Conservation (phyloP, 257 asterid genomes). For the Phtheirospermum japonicum region DNA sequence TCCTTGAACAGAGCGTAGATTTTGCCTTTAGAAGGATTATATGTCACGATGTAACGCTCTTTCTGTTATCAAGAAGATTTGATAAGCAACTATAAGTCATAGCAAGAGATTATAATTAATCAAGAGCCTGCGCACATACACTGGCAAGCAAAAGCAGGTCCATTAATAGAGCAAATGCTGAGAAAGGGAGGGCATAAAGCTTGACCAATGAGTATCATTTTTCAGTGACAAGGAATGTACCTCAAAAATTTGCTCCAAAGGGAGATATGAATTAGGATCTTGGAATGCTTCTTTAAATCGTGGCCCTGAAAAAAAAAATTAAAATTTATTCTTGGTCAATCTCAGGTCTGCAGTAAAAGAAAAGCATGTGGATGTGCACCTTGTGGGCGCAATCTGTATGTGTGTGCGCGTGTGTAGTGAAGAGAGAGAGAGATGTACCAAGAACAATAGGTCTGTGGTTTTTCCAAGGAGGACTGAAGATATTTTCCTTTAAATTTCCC, state of each 20-base stretch:
- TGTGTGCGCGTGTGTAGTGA: constrained; percentile 7
- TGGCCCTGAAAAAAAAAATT: constrained; percentile 55
- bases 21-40: constrained; percentile 79
- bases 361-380: constrained; percentile 11
- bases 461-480: constrained; percentile 80
- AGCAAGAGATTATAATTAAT: constrained; percentile 12
- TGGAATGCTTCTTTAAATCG: constrained; percentile 95
- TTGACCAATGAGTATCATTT: too few species aligned
- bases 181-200: too few species aligned
- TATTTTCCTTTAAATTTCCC: constrained; percentile 80
- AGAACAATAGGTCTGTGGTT: constrained; percentile 82
- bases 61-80: background rate
- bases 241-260: constrained; percentile 89
- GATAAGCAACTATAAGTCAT: background rate
- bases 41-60: constrained; percentile 60
- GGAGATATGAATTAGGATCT: constrained; percentile 81
- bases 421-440: constrained; percentile 44
- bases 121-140: background rate
- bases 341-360: background rate
- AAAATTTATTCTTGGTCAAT: constrained; percentile 19
- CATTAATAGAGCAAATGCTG: too few species aligned
- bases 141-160: too few species aligned
- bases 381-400: too few species aligned
- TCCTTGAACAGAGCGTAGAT: constrained; percentile 88
- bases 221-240: constrained; percentile 39